A percentile compares a stretch with the other conserved stretches of the same genome.
These are phyloP conservation scores for Immersiella caudata DNA, from an alignment of 495 filamentous ascomycete species.

Conservation along the genomic window DNA sequence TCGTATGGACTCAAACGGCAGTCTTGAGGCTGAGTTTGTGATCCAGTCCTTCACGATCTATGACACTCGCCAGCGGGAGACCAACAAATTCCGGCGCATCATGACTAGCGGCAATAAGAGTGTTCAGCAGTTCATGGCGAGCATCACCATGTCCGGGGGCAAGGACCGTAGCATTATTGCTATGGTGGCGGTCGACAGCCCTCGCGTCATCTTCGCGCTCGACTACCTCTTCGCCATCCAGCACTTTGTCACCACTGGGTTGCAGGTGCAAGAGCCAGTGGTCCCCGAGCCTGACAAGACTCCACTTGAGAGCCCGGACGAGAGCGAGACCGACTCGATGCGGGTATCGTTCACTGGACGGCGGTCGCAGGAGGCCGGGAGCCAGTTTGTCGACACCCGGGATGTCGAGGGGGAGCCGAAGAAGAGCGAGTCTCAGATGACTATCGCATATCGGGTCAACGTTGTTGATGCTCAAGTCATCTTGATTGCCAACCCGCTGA, in stretches of 20 bases:
- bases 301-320: slow-evolving; percentile 61
- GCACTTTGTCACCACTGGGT: slow-evolving; percentile 71
- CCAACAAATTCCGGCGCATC: slow-evolving; percentile 95
- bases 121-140: slow-evolving; percentile 97
- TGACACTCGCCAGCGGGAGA: slow-evolving; percentile 81
- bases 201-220: slow-evolving; percentile 88
- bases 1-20: slow-evolving; percentile 91
- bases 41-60: slow-evolving; percentile 94
- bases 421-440: slow-evolving; percentile 58
- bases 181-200: slow-evolving; percentile 93
- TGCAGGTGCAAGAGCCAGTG: slow-evolving; percentile 60
- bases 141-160: slow-evolving; percentile 87
- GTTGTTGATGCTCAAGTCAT: slow-evolving; percentile 95
- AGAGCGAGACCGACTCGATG: slow-evolving; percentile 60
- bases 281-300: slow-evolving; percentile 57
- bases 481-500: slow-evolving; percentile 89
- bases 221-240: slow-evolving; percentile 94
- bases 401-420: slow-evolving; percentile 10
- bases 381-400: background rate
- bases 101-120: slow-evolving; percentile 95
- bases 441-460: slow-evolving; percentile 86
- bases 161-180: slow-evolving; percentile 81
- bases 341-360: slow-evolving; percentile 39
- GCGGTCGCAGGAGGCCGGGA: slow-evolving; percentile 33
- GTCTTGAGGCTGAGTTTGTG: slow-evolving; percentile 88